Evolutionary conservation across 495 filamentous ascomycete genomes (phyloP).

Genomic region (Penicillium paxilli): DNA sequence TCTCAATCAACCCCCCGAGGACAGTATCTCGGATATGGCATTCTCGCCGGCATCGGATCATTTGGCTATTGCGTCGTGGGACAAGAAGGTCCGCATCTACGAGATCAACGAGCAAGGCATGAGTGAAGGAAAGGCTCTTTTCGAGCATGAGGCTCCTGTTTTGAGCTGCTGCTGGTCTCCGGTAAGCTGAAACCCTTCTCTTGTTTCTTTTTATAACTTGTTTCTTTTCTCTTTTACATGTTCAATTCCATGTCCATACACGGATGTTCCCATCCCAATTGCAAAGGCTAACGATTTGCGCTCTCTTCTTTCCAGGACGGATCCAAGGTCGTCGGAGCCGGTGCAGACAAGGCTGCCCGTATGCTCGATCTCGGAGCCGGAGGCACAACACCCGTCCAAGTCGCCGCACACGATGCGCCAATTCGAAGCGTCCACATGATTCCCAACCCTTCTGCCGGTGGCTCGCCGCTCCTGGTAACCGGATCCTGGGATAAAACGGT

Average conservation of each 20-base stretch:
- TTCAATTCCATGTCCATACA: neutral
- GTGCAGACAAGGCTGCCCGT: slow-evolving; percentile 81
- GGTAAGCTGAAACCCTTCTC: too few relatives aligned
- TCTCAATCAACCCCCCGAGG: slow-evolving; percentile 73
- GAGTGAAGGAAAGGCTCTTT: slow-evolving; percentile 74
- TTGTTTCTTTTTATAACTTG: too few relatives aligned
- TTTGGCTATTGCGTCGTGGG: slow-evolving; percentile 87
- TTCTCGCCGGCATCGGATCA: slow-evolving; percentile 80
- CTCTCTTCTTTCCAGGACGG: slow-evolving; percentile 59
- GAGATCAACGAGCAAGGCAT: slow-evolving; percentile 71
- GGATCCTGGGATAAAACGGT: slow-evolving; percentile 96
- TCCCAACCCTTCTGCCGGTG: slow-evolving; percentile 45
- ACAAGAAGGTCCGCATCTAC: slow-evolving; percentile 92
- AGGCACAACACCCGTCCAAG: slow-evolving; percentile 55
- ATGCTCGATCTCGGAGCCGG: slow-evolving; percentile 69
- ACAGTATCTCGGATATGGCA: slow-evolving; percentile 79
- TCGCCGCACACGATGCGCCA: slow-evolving; percentile 78
- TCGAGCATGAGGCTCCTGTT: slow-evolving; percentile 75
- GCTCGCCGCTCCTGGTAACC: slow-evolving; percentile 71
- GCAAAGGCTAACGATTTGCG: slow-evolving; percentile 4
- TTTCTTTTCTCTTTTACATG: neutral
- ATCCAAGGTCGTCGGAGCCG: slow-evolving; percentile 75
- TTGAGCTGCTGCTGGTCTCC: slow-evolving; percentile 80
- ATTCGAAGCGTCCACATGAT: slow-evolving; percentile 80
- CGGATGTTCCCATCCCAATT: neutral